These are phyloP conservation scores for Evernia prunastri DNA, from an alignment of 495 filamentous ascomycete species.

Conservation along the genomic window DNA sequence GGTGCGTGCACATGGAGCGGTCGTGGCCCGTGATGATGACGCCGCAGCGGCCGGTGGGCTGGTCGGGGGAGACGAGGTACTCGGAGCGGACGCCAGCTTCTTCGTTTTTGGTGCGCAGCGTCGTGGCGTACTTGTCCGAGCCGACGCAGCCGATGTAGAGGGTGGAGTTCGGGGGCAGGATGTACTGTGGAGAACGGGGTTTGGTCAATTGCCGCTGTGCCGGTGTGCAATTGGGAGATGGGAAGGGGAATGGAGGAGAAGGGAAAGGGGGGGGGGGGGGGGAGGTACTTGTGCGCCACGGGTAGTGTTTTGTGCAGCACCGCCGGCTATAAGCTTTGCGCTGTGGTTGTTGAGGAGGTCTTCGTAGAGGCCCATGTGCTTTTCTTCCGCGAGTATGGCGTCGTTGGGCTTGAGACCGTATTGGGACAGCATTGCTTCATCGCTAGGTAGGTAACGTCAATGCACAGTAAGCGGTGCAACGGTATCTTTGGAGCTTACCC, in stretches of 20 bases:
- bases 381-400: slow-evolving; percentile 89
- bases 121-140: slow-evolving; percentile 82
- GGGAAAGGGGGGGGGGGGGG: background rate
- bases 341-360: slow-evolving; percentile 80
- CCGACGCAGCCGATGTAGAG: slow-evolving; percentile 92
- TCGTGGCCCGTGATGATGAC: slow-evolving; percentile 95
- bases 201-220: slow-evolving; percentile 2
- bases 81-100: slow-evolving; percentile 82
- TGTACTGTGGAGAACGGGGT: slow-evolving; percentile 53
- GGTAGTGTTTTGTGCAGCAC: slow-evolving; percentile 96
- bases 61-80: slow-evolving; percentile 77
- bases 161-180: slow-evolving; percentile 78
- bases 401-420: slow-evolving; percentile 93
- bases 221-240: slow-evolving; percentile 3
- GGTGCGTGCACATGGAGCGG: slow-evolving; percentile 88
- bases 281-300: slow-evolving; percentile 70
- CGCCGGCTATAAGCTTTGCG: slow-evolving; percentile 91
- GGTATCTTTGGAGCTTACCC: slow-evolving; percentile 45
- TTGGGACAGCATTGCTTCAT: slow-evolving; percentile 76
- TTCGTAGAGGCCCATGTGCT: slow-evolving; percentile 84
- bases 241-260: no score
- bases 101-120: slow-evolving; percentile 70
- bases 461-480: slow-evolving; percentile 6
- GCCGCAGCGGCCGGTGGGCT: slow-evolving; percentile 87
- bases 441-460: slow-evolving; percentile 34